Evolutionary conservation across 345 rosid species (phyloP), one percentile per base, ranked within the genome.

Genomic region (Boechera stricta): DNA sequence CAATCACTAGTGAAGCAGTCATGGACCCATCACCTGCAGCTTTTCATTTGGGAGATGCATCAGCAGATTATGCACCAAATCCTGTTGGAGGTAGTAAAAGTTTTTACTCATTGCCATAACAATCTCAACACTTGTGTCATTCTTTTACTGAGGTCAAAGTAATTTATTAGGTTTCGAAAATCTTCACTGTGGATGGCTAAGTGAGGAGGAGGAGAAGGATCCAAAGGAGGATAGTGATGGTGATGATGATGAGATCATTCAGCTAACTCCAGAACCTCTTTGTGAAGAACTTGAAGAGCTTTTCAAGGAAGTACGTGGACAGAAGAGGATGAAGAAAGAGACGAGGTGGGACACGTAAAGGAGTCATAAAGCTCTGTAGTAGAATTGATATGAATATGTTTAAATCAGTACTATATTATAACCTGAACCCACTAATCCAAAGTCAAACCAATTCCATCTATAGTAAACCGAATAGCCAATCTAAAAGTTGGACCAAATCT

Each of bases 231-330:
- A 69, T 47, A 42, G 82, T 65, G 54, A 53, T 45, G 80, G 59
- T 29, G 76, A 79, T n/a, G 85, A 76, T 10, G 61, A 38, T 16
- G 84, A 81, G 32, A 48, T 82, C 28, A 63, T 86, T 38, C 77
- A 75, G 12, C 80, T 87, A 16, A 44, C 62, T 67, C 85, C 87
- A 4, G 80, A 81, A 28, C 82, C 84, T 5, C 78, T 86, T 0
- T 77, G 85, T 11, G 75, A 53, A 51, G 82, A 67, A 62, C 61
- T 85, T 5, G 55, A 60, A 24, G 78, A 72, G 16, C 83, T 79
- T 38, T 16, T 64, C 2, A 36, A 16, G 61, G 28, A 10, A 38
- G 48, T 33, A 10, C 33, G 18, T 26, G 24, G 16, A 18, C 32
- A 67, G 31, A 52, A 16, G 8, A 38, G 24, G 26, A 70, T 60